Conservation (phyloP, 2,329 filamentous ascomycete genomes). For the Botrytis galanthina region DNA sequence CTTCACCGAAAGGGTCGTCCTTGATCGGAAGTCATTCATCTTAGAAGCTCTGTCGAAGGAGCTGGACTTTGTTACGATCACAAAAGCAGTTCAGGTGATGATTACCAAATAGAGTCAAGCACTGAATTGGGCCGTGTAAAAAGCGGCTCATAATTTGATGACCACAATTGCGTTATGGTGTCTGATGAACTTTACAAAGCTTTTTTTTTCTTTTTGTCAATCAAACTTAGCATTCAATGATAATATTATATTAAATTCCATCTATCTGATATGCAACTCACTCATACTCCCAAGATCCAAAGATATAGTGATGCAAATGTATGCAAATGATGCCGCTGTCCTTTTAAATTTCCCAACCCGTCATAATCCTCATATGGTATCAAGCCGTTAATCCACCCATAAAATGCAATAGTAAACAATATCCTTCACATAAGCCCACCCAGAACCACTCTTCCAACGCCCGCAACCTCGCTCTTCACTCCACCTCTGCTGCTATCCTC, state of each 20-base stretch:
- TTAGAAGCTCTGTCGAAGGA: constrained; percentile 67
- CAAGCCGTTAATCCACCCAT: constrained; percentile 13
- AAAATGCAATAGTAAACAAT: constrained; percentile 22
- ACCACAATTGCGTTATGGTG: constrained; percentile 50
- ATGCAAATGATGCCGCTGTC: constrained; percentile 8
- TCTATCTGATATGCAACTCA: not conserved
- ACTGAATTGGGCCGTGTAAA: constrained; percentile 64
- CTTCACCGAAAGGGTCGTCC: constrained; percentile 40
- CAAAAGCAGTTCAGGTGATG: constrained; percentile 68
- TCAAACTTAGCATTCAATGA: not conserved
- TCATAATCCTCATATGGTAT: constrained; percentile 15
- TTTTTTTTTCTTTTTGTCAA: constrained; percentile 2
- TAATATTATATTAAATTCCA: not conserved
- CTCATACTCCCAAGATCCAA: not conserved
- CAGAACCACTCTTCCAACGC: constrained; percentile 83
- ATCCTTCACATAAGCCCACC: constrained; percentile 69
- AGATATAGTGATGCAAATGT: not conserved
- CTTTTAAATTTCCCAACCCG: constrained; percentile 2
- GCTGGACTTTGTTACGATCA: constrained; percentile 50
- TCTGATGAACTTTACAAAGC: constrained; percentile 44
- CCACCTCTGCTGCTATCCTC: constrained; percentile 79
- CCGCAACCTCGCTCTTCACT: constrained; percentile 77
- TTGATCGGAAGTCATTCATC: constrained; percentile 30
- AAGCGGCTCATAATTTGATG: constrained; percentile 43
- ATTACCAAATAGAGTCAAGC: constrained; percentile 99